phyloP scores from a whole-genome alignment of 192 early-diverging fungal species.

The Rhizoclosmatium sp. region DNA sequence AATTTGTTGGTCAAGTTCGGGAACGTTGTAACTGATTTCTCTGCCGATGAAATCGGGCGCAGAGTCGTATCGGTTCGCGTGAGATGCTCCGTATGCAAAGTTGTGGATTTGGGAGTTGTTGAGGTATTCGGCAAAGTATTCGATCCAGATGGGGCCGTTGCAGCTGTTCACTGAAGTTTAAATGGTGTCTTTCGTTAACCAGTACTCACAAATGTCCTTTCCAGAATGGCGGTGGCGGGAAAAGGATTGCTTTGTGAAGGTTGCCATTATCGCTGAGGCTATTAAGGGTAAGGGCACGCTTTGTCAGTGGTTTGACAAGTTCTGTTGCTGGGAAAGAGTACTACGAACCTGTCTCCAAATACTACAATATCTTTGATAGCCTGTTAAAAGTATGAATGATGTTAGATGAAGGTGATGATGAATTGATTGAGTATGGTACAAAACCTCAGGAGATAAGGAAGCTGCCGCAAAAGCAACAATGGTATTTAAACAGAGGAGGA shows the following conservation, averaged over 20 bases:
- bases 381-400: not conserved
- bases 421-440: too few species aligned
- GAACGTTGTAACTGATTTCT: not conserved
- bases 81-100: slow-evolving; percentile 56
- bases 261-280: not conserved
- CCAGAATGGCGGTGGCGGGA: not conserved
- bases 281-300: not conserved
- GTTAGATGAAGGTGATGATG: too few species aligned
- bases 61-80: slow-evolving; percentile 30
- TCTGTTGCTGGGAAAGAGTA: not conserved
- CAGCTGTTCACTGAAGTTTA: not conserved
- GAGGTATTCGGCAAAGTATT: slow-evolving; percentile 41
- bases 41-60: not conserved
- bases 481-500: too few species aligned
- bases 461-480: too few species aligned
- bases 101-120: slow-evolving; percentile 32
- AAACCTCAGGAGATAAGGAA: too few species aligned
- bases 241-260: not conserved
- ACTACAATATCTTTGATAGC: not conserved
- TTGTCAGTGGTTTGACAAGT: not conserved
- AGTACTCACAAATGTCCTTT: not conserved
- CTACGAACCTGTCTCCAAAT: slow-evolving; percentile 7
- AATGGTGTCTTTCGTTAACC: not conserved
- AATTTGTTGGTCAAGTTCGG: slow-evolving; percentile 6
- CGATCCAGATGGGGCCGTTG: slow-evolving; percentile 58